Percentiles rank a stretch among this genome's conserved stretches.
Conservation (phyloP, 148 eudicot species). For the Rhododendron mucronatum region DNA sequence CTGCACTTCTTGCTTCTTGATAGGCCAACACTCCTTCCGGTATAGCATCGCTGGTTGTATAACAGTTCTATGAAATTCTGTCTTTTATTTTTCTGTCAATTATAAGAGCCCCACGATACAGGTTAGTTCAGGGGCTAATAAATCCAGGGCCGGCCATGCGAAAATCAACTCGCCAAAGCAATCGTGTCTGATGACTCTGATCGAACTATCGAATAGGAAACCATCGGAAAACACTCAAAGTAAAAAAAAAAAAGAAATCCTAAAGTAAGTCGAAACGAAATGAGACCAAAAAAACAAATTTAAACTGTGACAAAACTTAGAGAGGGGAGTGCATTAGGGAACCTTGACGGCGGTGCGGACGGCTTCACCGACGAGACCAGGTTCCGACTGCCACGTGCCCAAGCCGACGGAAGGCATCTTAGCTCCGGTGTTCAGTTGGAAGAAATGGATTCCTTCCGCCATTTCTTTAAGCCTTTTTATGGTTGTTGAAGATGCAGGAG, state of each 20-base stretch:
- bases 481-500: neutral
- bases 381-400: slow-evolving; percentile 66
- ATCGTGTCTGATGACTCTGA: neutral
- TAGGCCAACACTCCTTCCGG: too few species aligned
- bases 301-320: neutral
- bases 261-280: neutral
- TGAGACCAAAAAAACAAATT: neutral
- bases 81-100: neutral
- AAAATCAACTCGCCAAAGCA: neutral
- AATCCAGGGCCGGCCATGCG: neutral
- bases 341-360: slow-evolving; percentile 54
- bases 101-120: neutral
- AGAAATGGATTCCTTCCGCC: slow-evolving; percentile 31
- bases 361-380: slow-evolving; percentile 56
- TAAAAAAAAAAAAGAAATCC: neutral
- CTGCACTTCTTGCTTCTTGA: too few species aligned
- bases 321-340: neutral
- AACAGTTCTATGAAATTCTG: neutral
- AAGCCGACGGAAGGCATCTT: slow-evolving; percentile 58
- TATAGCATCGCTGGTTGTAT: too few species aligned
- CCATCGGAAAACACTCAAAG: neutral
- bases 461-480: neutral
- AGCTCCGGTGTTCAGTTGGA: slow-evolving; percentile 50
- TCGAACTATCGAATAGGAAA: neutral
- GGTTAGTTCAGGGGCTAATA: neutral